These are phyloP conservation scores for Alternaria sp. DNA, from an alignment of 2,329 filamentous ascomycete genomes.

Conservation along the genomic window DNA sequence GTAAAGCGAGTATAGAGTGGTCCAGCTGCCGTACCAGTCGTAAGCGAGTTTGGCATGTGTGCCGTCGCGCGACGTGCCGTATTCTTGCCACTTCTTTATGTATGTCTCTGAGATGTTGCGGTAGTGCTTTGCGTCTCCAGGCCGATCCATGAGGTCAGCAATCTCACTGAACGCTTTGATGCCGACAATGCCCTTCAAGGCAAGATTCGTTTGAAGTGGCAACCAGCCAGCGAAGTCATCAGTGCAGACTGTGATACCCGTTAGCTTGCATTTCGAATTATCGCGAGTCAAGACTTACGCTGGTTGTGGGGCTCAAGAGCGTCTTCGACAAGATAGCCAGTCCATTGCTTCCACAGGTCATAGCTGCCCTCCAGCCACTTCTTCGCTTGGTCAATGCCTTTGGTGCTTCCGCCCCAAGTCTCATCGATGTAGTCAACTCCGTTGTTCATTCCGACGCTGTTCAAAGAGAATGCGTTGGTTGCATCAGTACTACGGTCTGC, in stretches of 20 bases:
- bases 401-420: constrained; percentile 62
- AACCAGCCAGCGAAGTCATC: constrained; percentile 84
- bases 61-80: constrained; percentile 71
- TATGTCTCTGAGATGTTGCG: constrained; percentile 69
- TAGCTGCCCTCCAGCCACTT: constrained; percentile 75
- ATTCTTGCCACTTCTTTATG: constrained; percentile 73
- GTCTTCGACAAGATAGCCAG: constrained; percentile 76
- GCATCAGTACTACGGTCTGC: constrained; percentile 25
- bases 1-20: constrained; percentile 85
- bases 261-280: constrained; percentile 6
- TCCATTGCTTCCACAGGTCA: constrained; percentile 77
- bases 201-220: constrained; percentile 80
- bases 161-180: constrained; percentile 80
- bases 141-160: constrained; percentile 65
- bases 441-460: constrained; percentile 55
- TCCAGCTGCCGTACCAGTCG: constrained; percentile 81
- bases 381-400: constrained; percentile 63
- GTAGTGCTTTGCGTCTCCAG: constrained; percentile 65
- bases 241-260: constrained; percentile 65
- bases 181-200: constrained; percentile 82
- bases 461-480: constrained; percentile 57
- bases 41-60: constrained; percentile 81
- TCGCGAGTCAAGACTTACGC: constrained; percentile 49
- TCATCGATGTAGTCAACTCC: constrained; percentile 66
- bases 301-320: constrained; percentile 77